These are phyloP conservation scores for Andrographis paniculata DNA, from an alignment of 305 asterid species.

Conservation along the genomic window DNA sequence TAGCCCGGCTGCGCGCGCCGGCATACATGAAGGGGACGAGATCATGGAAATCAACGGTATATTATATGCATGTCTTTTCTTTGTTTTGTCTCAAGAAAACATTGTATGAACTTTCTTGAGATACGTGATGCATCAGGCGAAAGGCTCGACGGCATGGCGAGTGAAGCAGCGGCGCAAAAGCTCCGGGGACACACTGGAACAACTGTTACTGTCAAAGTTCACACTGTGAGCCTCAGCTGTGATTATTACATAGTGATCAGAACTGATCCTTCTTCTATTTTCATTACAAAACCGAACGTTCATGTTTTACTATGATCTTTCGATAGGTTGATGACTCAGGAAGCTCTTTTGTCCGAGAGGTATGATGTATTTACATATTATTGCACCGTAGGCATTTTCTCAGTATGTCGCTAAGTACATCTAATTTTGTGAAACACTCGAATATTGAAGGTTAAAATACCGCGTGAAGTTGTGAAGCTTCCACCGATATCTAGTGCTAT, in stretches of 20 bases:
- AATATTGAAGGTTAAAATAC: slow-evolving; percentile 57
- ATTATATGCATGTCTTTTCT: slow-evolving; percentile 8
- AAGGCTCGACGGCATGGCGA: slow-evolving; percentile 62
- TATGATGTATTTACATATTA: slow-evolving; percentile 5
- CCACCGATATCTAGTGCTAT: slow-evolving; percentile 76
- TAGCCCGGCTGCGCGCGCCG: slow-evolving; percentile 97
- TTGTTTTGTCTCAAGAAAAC: slow-evolving; percentile 1
- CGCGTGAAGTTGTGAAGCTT: slow-evolving; percentile 77
- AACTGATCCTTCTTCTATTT: neutral
- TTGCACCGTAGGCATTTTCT: neutral
- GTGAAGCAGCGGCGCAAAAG: slow-evolving; percentile 91
- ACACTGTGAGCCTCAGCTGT: slow-evolving; percentile 55
- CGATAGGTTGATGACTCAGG: slow-evolving; percentile 45
- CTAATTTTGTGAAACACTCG: too few relatives aligned
- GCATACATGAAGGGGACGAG: slow-evolving; percentile 90
- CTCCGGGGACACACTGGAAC: slow-evolving; percentile 92
- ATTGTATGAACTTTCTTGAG: slow-evolving; percentile 10
- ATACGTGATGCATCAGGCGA: slow-evolving; percentile 43
- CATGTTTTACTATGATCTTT: slow-evolving; percentile 7
- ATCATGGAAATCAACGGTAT: slow-evolving; percentile 82
- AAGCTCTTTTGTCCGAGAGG: slow-evolving; percentile 56
- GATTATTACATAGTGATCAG: too few relatives aligned
- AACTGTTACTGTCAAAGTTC: slow-evolving; percentile 68
- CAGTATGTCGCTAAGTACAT: too few relatives aligned
- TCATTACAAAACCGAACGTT: neutral